Evolutionary conservation across 1,284 basidiomycete species (phyloP), one percentile per base, ranked within the genome.

Genomic region (Exsudoporus floridanus): DNA sequence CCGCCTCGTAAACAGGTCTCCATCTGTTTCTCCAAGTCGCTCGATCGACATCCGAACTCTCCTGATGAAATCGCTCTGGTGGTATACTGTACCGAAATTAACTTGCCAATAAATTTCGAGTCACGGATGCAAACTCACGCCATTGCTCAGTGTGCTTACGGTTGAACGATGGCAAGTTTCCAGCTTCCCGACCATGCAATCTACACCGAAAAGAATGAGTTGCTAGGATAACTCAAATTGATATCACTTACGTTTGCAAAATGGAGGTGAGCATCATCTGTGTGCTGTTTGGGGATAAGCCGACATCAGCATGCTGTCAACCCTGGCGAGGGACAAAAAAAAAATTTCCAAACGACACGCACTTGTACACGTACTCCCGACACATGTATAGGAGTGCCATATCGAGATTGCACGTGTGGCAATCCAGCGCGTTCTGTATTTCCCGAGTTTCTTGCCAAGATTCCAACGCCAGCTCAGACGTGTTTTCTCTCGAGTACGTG

Each of bases 301-400:
- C 41, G 35, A 44, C 37, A 31, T 53, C 33, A 54, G 63, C 37
- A 56, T 44, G 47, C 49, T 46, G 52, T 59, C 49, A 44, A 50
- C 50, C 51, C 46, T 48, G 41, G 31, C 30, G 49, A 41, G 39
- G 27, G 37, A 38, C 28, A 30, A 30, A 8, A 34, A 51, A 43
- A 52, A 43, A 39, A 19, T 40, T 45, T 52, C 23, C 0, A 44
- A 33, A 38, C 43, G 31, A 45, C 39, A 80, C 86, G 56, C 61
- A 90, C 88, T 88, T 88, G 67, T 83, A 84, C 27, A 90, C 73
- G 64, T 85, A 86, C 66, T 90, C 88, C 55, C 84, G 75, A 52
- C 77, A 80, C 65, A 83, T 77, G 70, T 88, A 88, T 37, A 88
- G 74, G 36, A 88, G 70, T 7, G 78, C 74, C 35, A 80, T 80